These are phyloP conservation scores for Apiotrichum porosum DNA, from an alignment of 1,284 basidiomycete species.

Conservation along the genomic window DNA sequence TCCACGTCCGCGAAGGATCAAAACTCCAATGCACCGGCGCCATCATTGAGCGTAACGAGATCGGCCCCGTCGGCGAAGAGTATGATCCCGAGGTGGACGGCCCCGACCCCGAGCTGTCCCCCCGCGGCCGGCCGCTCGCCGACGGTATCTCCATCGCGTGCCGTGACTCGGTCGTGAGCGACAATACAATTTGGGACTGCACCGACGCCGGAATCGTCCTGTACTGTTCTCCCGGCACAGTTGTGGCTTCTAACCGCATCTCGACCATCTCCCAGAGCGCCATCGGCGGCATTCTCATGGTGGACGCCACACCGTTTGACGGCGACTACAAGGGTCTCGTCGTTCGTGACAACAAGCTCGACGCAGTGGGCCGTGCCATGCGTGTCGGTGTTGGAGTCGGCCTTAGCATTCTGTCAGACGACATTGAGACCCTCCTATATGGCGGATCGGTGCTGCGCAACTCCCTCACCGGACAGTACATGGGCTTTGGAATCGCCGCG, in stretches of 20 bases:
- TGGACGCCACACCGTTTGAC: conserved; percentile 48
- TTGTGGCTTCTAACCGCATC: conserved; percentile 46
- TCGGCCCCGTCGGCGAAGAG: conserved; percentile 49
- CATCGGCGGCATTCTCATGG: conserved; percentile 51
- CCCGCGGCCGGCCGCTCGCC: conserved; percentile 45
- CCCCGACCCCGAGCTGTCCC: conserved; percentile 46
- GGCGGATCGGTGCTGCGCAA: conserved; percentile 43
- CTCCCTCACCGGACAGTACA: conserved; percentile 40
- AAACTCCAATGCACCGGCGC: conserved; percentile 44
- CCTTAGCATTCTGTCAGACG: conserved; percentile 47
- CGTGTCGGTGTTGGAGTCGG: conserved; percentile 52
- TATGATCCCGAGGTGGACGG: conserved; percentile 45
- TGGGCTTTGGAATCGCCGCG: conserved; percentile 50
- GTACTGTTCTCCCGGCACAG: conserved; percentile 50
- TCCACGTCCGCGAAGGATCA: conserved; percentile 49
- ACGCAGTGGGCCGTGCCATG: conserved; percentile 43
- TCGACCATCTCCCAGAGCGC: conserved; percentile 31
- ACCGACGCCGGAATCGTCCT: conserved; percentile 49
- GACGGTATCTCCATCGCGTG: conserved; percentile 48
- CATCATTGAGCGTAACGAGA: conserved; percentile 44
- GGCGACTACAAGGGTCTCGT: conserved; percentile 47
- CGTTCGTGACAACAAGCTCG: conserved; percentile 48
- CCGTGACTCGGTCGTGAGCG: conserved; percentile 37
- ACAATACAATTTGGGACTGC: conserved; percentile 47
- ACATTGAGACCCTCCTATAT: conserved; percentile 43